Percentiles rank a stretch among this genome's conserved stretches.
These are phyloP conservation scores for Irpex rosettiformis DNA, from an alignment of 1,284 basidiomycete species.

Conservation along the genomic window DNA sequence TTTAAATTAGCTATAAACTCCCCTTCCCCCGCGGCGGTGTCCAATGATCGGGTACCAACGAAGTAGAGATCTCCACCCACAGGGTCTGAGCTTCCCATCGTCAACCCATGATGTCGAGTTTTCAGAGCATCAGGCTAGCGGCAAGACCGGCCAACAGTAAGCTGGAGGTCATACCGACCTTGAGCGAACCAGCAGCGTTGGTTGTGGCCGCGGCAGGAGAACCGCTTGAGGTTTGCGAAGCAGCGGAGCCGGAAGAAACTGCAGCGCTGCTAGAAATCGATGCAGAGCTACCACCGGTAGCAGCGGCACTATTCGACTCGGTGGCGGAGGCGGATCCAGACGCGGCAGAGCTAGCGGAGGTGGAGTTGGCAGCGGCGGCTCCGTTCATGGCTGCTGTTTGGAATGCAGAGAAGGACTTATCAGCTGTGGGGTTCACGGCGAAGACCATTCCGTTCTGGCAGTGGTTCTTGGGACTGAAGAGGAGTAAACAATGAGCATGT, in stretches of 20 bases:
- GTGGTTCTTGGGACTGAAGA: slow-evolving; percentile 24
- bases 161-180: slow-evolving; percentile 14
- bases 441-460: slow-evolving; percentile 40
- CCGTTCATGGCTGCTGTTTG: slow-evolving; percentile 35
- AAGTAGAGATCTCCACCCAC: neutral
- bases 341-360: slow-evolving; percentile 6
- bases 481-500: neutral
- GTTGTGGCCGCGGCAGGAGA: slow-evolving; percentile 6
- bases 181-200: slow-evolving; percentile 9
- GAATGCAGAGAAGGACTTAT: slow-evolving; percentile 28
- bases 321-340: neutral
- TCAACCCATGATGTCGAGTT: neutral
- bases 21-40: neutral
- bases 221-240: slow-evolving; percentile 1
- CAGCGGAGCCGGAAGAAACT: neutral
- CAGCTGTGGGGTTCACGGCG: slow-evolving; percentile 34
- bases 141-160: slow-evolving; percentile 29
- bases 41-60: neutral
- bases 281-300: neutral
- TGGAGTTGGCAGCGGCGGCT: slow-evolving; percentile 14
- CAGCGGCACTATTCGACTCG: neutral
- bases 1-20: neutral
- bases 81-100: neutral
- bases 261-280: neutral
- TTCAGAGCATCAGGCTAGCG: slow-evolving; percentile 33